Evolutionary conservation across 352 stramenopile species (phyloP).

Genomic region (Pythium aquatile): DNA sequence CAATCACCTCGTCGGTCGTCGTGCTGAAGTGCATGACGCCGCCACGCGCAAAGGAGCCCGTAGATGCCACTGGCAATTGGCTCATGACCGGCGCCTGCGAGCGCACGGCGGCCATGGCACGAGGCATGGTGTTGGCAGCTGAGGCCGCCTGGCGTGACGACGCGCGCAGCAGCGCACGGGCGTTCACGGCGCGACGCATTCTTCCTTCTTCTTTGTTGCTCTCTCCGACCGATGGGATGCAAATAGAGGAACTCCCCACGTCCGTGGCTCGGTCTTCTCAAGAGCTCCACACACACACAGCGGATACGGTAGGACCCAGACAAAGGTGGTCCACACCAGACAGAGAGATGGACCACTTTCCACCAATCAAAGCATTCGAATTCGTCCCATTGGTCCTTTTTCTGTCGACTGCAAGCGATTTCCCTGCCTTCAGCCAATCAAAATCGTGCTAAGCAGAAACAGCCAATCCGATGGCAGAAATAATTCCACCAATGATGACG

Average conservation of each 20-base stretch:
- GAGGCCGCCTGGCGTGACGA: slow-evolving; percentile 15
- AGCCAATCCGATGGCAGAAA: slow-evolving; percentile 14
- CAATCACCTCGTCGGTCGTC: slow-evolving; percentile 21
- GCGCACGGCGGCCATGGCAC: not conserved
- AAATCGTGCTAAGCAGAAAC: not conserved
- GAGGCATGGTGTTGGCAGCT: not conserved
- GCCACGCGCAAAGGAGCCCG: slow-evolving; percentile 8
- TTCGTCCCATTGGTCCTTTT: slow-evolving; percentile 11
- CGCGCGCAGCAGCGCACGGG: slow-evolving; percentile 44
- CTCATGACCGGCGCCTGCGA: not conserved
- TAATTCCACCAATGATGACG: slow-evolving; percentile 5
- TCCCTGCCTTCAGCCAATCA: slow-evolving; percentile 21
- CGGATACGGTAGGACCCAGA: too few species aligned
- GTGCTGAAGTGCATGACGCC: slow-evolving; percentile 32
- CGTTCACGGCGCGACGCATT: slow-evolving; percentile 54
- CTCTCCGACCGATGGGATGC: slow-evolving; percentile 9
- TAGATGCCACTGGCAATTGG: slow-evolving; percentile 7
- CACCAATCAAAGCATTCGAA: slow-evolving; percentile 9
- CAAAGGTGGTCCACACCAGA: slow-evolving; percentile 15
- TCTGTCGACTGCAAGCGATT: slow-evolving; percentile 1
- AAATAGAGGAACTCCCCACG: slow-evolving; percentile 9
- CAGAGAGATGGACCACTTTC: not conserved
- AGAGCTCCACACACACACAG: slow-evolving; percentile 23
- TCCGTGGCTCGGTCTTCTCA: slow-evolving; percentile 20
- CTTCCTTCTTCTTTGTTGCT: slow-evolving; percentile 24